These are phyloP conservation scores for Cochliopodium minus DNA, from an alignment of 208 protist species.

Conservation along the genomic window DNA sequence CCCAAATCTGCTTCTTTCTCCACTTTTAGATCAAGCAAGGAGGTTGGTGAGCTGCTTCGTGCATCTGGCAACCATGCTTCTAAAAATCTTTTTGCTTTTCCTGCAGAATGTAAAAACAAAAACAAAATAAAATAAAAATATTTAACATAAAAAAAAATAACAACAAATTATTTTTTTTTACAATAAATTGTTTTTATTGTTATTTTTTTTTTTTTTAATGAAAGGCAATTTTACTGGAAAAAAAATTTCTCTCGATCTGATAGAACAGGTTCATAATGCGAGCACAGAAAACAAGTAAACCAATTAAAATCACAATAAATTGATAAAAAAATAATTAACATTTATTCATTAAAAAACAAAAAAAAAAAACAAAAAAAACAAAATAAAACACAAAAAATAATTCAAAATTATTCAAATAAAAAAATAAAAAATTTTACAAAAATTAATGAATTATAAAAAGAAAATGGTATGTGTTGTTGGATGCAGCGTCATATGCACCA, in stretches of 20 bases:
- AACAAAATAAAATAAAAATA: too few relatives aligned
- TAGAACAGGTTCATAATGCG: slow-evolving; percentile 12
- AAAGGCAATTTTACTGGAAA: slow-evolving; percentile 49
- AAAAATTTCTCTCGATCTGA: slow-evolving; percentile 29
- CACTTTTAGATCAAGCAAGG: not conserved
- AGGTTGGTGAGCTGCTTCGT: not conserved
- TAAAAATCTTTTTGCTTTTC: slow-evolving; percentile 38
- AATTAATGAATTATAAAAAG: not conserved
- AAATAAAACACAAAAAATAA: not conserved
- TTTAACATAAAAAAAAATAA: too few relatives aligned
- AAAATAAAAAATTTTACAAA: not conserved
- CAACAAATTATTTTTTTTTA: too few relatives aligned
- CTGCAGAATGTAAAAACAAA: slow-evolving; percentile 41
- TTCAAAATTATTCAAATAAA: not conserved
- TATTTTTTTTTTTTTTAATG: too few relatives aligned
- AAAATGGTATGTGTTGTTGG: slow-evolving; percentile 42
- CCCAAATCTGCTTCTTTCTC: not conserved
- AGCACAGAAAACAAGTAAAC: not conserved
- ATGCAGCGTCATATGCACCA: slow-evolving; percentile 33
- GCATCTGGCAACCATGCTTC: not conserved
- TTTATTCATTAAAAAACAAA: too few relatives aligned
- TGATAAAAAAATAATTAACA: too few relatives aligned
- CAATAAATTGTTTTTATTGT: too few relatives aligned
- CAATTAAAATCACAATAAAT: too few relatives aligned
- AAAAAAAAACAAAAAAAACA: too few relatives aligned